Base-by-base conservation (phyloP, 1,284 basidiomycete species). In the Fomes fomentarius region DNA sequence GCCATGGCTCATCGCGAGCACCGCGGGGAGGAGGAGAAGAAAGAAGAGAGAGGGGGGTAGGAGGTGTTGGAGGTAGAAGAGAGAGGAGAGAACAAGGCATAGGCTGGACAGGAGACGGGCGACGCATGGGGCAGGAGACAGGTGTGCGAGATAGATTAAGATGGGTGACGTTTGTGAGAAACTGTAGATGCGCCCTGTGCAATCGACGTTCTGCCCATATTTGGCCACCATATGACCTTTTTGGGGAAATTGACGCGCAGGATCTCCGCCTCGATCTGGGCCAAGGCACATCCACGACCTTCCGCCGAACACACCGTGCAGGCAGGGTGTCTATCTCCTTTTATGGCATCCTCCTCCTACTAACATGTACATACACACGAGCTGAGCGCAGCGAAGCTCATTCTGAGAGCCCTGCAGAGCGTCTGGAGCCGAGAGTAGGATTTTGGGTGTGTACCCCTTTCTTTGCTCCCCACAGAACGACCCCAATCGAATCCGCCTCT, bases 1-100 rank as follows among this genome's bases (percentile, higher is more conserved):
- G 56, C 56, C 59, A 61, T 61, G 28, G 53, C 45, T 53, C 59
- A 61, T 61, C 45, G 59, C 56, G 59, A 43, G 56, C 54, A 54
- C 55, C 46, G 49, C 47, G 50, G 21, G 35, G 35, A 10, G 38
- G 22, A 33, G 53, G 35, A 48, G 50, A n/a, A n/a, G 48, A 40
- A 44, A 33, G 41, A 47, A 33, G 28, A 26, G 46, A 21, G 30
- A 30, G 31, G 30, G 25, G 17, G 25, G 28, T 28, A 38, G 47
- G 39, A 14, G 57, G 38, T 31, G 56, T 26, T 55, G 56, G 39
- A 47, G 44, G 50, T 34, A 17, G 43, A 30, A 50, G 33, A 45
- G 47, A 45, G 25, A 50, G 49, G 21, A 38, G 25, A 17, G 41
- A 21, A 28, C 21, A 19, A 42, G 30, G 43, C 46, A 50, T 51